These are phyloP conservation scores for Lasiosphaeriaceae sp. DNA, from an alignment of 495 filamentous ascomycete species.

Conservation along the genomic window DNA sequence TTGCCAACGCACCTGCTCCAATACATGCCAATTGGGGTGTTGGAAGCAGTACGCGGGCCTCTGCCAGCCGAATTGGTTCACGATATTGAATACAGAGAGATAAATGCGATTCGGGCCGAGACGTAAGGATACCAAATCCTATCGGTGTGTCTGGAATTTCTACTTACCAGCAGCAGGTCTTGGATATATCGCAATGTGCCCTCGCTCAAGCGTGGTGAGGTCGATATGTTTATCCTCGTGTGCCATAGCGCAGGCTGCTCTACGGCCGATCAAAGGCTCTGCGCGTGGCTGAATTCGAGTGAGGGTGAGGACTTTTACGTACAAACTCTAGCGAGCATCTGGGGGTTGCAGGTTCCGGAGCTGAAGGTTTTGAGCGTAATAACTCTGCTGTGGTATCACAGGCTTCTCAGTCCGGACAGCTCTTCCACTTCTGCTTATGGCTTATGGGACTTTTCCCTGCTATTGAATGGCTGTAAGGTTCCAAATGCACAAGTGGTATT, in stretches of 20 bases:
- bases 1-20: no score
- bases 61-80: no score
- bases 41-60: no score
- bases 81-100: no score
- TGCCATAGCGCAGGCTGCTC: neutral
- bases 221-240: slow-evolving; percentile 40
- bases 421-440: neutral
- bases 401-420: neutral
- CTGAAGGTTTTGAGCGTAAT: neutral
- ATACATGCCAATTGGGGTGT: no score
- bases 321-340: neutral
- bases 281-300: neutral
- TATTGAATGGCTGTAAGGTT: neutral
- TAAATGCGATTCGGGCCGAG: no score
- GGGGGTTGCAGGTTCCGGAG: neutral
- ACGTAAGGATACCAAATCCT: no score
- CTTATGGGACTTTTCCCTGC: neutral
- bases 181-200: no score
- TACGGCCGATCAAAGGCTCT: neutral
- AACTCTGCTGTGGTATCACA: neutral
- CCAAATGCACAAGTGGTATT: neutral
- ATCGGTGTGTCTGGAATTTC: no score
- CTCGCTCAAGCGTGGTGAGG: slow-evolving; percentile 52
- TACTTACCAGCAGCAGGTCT: no score
- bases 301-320: neutral